Base-by-base conservation (phyloP, 2,329 filamentous ascomycete genomes). In the Aotearoamyces nothofagi region DNA sequence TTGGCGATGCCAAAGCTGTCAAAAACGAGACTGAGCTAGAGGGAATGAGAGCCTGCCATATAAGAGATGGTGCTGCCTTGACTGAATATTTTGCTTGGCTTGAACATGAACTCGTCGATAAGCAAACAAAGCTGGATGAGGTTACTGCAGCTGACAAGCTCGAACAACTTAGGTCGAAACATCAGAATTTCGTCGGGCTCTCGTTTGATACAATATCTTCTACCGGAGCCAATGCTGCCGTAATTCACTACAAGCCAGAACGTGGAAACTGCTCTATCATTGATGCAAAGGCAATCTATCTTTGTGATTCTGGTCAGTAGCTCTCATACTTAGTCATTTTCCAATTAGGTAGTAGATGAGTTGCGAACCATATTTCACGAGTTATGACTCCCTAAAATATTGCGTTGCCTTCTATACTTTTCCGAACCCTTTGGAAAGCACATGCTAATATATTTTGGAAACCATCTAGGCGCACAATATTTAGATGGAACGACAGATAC, bases 301-400 rank as follows among this genome's bases (percentile, higher is more conserved):
- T 98, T 3, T 98, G 90, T 50, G 90, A 98, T 53, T 96, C 90
- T 13, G 90, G n/a, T n/a, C n/a, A n/a, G n/a, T n/a, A n/a, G n/a
- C n/a, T n/a, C n/a, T n/a, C n/a, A n/a, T n/a, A n/a, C n/a, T n/a
- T n/a, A n/a, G n/a, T n/a, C n/a, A n/a, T n/a, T n/a, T n/a, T n/a
- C n/a, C n/a, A n/a, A n/a, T n/a, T n/a, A n/a, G n/a, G n/a, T n/a
- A n/a, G n/a, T n/a, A n/a, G n/a, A n/a, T n/a, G n/a, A n/a, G n/a
- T n/a, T n/a, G n/a, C n/a, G n/a, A n/a, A n/a, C n/a, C n/a, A n/a
- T n/a, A n/a, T n/a, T n/a, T n/a, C n/a, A n/a, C n/a, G n/a, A n/a
- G n/a, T n/a, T n/a, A n/a, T n/a, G n/a, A n/a, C n/a, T n/a, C n/a
- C n/a, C n/a, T n/a, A n/a, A n/a, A n/a, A n/a, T n/a, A n/a, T n/a